phyloP scores from a whole-genome alignment of 78 protist species.

The Polysphondylium violaceum region DNA sequence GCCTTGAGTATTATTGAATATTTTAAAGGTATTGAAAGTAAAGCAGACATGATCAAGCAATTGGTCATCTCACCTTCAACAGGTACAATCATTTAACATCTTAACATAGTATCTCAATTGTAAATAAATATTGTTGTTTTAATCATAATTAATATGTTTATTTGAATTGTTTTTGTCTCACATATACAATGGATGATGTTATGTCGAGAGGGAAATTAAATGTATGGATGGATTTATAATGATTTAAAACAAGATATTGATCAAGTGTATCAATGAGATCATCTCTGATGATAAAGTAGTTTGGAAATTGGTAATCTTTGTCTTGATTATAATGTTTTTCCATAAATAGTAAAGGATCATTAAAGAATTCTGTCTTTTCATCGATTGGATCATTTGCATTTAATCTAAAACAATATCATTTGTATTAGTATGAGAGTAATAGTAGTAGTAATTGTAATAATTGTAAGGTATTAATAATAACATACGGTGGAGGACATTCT shows the following conservation, averaged over 20 bases:
- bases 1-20: constrained; percentile 3
- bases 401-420: neutral
- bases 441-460: neutral
- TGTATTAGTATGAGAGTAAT: neutral
- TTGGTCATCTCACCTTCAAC: too few species aligned
- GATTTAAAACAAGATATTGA: neutral
- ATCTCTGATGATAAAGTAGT: constrained; percentile 47
- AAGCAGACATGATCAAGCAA: too few species aligned
- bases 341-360: constrained; percentile 39
- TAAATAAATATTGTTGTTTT: too few species aligned
- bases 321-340: neutral
- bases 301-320: constrained; percentile 1
- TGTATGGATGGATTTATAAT: neutral
- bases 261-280: constrained; percentile 4
- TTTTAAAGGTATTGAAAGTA: constrained; percentile 7
- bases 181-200: constrained; percentile 23
- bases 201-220: constrained; percentile 16
- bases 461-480: neutral
- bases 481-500: constrained; percentile 82
- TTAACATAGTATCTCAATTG: too few species aligned
- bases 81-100: too few species aligned
- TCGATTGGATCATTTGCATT: constrained; percentile 3
- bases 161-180: neutral
- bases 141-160: too few species aligned
- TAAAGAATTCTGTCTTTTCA: constrained; percentile 29